These are phyloP conservation scores for Arthroderma uncinatum DNA, from an alignment of 2,329 filamentous ascomycete species.

Conservation along the genomic window DNA sequence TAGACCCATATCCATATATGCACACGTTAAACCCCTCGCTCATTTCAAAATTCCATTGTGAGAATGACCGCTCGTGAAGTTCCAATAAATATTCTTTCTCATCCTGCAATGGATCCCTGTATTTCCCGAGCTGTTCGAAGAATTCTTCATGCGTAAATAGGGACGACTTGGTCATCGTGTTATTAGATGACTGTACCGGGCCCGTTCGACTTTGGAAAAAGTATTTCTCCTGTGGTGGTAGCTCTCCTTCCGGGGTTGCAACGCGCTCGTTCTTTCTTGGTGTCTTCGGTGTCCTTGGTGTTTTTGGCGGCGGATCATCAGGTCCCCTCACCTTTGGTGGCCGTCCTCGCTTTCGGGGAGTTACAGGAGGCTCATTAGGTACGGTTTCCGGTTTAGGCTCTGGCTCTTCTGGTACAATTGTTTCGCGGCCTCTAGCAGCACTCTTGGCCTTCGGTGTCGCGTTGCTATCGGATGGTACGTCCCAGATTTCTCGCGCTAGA, in stretches of 20 bases:
- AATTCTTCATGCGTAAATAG: slow-evolving; percentile 88
- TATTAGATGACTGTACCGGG: slow-evolving; percentile 71
- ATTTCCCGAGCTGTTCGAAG: slow-evolving; percentile 56
- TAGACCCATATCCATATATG: slow-evolving; percentile 86
- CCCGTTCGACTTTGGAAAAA: slow-evolving; percentile 86
- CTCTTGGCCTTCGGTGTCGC: slow-evolving; percentile 20
- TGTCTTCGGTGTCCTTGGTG: slow-evolving; percentile 26
- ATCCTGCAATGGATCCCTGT: slow-evolving; percentile 55
- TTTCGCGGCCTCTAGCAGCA: slow-evolving; percentile 29
- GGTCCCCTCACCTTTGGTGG: slow-evolving; percentile 14
- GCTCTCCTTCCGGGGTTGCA: slow-evolving; percentile 66
- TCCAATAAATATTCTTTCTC: slow-evolving; percentile 62
- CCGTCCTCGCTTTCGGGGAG: slow-evolving; percentile 20
- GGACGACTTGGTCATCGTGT: slow-evolving; percentile 61
- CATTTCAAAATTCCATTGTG: slow-evolving; percentile 88
- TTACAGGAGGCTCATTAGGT: slow-evolving; percentile 17
- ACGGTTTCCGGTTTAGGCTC: slow-evolving; percentile 13
- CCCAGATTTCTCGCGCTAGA: slow-evolving; percentile 58
- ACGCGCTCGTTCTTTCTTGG: slow-evolving; percentile 44
- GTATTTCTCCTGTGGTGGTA: slow-evolving; percentile 82
- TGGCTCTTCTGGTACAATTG: slow-evolving; percentile 23
- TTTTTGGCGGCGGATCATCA: neutral
- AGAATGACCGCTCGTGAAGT: slow-evolving; percentile 69
- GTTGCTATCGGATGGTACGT: slow-evolving; percentile 26
- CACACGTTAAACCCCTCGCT: slow-evolving; percentile 78